Conservation (phyloP, 164 flowering plant species). For the Cinnamomum micranthum region DNA sequence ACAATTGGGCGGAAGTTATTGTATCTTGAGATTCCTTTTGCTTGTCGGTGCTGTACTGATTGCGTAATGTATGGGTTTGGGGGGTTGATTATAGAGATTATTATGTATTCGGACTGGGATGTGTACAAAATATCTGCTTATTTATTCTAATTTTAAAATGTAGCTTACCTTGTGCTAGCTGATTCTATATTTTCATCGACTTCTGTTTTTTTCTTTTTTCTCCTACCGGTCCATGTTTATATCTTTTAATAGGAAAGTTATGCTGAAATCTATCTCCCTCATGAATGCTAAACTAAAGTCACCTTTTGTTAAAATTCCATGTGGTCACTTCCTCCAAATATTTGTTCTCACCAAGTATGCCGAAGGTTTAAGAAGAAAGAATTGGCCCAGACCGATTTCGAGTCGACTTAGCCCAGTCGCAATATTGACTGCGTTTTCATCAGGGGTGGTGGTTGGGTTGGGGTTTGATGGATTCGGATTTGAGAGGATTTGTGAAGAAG, state of each 20-base stretch:
- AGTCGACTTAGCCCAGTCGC: too few species aligned
- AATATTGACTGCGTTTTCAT: too few species aligned
- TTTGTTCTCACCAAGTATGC: too few species aligned
- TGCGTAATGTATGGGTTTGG: neutral
- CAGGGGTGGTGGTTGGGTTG: too few species aligned
- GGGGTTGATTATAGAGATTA: neutral
- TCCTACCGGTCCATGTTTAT: neutral
- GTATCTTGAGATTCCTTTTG: neutral
- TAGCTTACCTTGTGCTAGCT: neutral
- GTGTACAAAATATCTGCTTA: neutral
- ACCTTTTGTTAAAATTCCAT: neutral
- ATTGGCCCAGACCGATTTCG: too few species aligned
- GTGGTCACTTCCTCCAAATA: neutral
- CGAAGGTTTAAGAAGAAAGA: too few species aligned
- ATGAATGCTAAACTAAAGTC: neutral
- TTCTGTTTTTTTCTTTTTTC: neutral
- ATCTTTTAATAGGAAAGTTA: neutral
- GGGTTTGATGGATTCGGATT: too few species aligned
- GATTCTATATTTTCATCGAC: neutral
- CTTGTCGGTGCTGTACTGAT: neutral
- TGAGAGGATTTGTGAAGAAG: too few species aligned
- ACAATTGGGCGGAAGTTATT: neutral
- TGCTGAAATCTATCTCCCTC: neutral
- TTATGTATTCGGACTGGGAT: neutral
- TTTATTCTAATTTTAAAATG: too few species aligned